These are phyloP conservation scores for Monosporozyma servazzii DNA, from an alignment of 805 yeast genomes.

Conservation along the genomic window DNA sequence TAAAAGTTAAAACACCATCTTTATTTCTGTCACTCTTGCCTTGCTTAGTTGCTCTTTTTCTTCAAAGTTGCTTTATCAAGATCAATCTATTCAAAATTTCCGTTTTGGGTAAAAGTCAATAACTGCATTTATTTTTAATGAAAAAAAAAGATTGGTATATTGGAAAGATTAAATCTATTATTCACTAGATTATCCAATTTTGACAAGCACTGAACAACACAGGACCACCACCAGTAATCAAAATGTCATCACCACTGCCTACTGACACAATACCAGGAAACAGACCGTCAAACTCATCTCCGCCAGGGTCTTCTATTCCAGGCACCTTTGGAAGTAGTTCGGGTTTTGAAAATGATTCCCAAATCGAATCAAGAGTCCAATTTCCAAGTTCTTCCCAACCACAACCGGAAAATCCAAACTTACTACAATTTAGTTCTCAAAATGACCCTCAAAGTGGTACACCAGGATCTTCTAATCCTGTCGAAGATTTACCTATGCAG, in stretches of 20 bases:
- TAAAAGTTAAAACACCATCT: neutral
- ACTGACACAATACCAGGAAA: constrained; percentile 13
- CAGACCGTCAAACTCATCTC: constrained; percentile 20
- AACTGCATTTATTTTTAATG: neutral
- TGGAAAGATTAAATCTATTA: neutral
- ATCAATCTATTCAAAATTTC: neutral
- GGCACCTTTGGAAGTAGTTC: constrained; percentile 25
- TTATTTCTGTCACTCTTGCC: neutral
- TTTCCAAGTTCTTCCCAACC: constrained; percentile 26
- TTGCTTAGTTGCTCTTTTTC: no score
- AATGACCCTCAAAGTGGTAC: constrained; percentile 5
- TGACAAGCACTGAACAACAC: neutral
- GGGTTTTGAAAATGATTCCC: constrained; percentile 21
- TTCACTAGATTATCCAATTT: neutral
- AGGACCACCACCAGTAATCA: neutral
- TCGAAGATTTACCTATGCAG: constrained; percentile 18
- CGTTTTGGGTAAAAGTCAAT: constrained; percentile 1
- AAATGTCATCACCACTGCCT: constrained; percentile 22
- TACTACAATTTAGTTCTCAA: constrained; percentile 20
- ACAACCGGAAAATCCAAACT: constrained; percentile 7
- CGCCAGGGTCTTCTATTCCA: constrained; percentile 26
- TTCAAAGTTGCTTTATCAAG: neutral
- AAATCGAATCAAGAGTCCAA: constrained; percentile 19
- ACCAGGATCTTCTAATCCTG: constrained; percentile 1
- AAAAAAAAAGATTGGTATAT: neutral